Evolutionary conservation across 148 eudicot species (phyloP).

Genomic region (Simmondsia chinensis): DNA sequence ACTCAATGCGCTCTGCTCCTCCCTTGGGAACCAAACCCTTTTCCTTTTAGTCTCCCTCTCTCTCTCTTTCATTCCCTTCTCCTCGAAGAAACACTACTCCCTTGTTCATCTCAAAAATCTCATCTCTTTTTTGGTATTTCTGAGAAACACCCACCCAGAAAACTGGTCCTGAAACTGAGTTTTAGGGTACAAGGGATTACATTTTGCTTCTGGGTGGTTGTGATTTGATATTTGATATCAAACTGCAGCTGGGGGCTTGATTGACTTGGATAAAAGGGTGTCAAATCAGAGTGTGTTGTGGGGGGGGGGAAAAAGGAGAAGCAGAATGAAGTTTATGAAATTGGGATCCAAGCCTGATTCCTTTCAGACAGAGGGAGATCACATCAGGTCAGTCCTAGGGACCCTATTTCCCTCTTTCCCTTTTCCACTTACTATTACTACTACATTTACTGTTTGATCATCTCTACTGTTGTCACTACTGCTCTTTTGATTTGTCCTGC

Average conservation of each 20-base stretch:
- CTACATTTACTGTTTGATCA: constrained; percentile 7
- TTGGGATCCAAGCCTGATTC: constrained; percentile 86
- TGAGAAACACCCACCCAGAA: too few relatives aligned
- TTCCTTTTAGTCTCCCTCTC: constrained; percentile 7
- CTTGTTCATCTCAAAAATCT: background rate
- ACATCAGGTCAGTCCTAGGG: constrained; percentile 37
- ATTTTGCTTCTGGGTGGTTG: too few relatives aligned
- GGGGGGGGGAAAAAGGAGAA: constrained; percentile 9
- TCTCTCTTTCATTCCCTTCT: constrained; percentile 3
- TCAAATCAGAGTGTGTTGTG: constrained; percentile 3
- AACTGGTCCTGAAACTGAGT: too few relatives aligned
- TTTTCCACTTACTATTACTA: background rate
- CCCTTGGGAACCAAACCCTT: constrained; percentile 39
- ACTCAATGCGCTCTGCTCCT: constrained; percentile 47
- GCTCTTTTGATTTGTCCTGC: background rate
- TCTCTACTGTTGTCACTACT: constrained; percentile 2
- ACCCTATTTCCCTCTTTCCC: constrained; percentile 1
- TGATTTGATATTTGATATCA: too few relatives aligned
- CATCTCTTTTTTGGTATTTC: background rate
- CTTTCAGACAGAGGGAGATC: constrained; percentile 74
- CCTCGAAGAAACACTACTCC: background rate
- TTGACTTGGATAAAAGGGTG: background rate
- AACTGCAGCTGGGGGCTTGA: constrained; percentile 2
- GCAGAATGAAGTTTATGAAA: constrained; percentile 93
- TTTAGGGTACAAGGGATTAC: background rate